Evolutionary conservation across 495 filamentous ascomycete species (phyloP), one percentile per base, ranked within the genome.

Genomic region (Sabuloglossum arenarium): DNA sequence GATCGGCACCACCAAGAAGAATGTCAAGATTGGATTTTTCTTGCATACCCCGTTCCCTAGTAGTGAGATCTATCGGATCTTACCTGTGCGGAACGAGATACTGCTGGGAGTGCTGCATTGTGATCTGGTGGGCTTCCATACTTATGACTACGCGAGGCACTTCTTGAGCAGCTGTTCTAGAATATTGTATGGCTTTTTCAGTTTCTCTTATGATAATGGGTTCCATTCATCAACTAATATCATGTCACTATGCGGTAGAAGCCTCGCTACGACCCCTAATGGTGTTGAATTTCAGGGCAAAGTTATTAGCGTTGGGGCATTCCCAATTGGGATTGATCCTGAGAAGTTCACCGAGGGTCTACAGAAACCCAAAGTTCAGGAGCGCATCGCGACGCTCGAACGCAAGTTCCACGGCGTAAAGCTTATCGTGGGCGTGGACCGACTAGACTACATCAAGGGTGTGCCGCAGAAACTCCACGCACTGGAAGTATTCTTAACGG

Each of bases 371-470:
- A 80, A 78, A 37, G 86, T 97, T 0, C 77, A 84, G 64, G 77
- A 82, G 51, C 83, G 89, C 16, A 94, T 95, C 54, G 74, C 78
- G 0, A 70, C 79, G 0, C 72, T 97, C 8, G 76, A 85, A 61
- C 80, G 82, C 56, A 84, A 83, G 61, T 97, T 94, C 61, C 80
- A 86, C 59, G 87, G 84, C 46, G 79, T 86, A 50, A 90, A 89
- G 68, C 71, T 97, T 29, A 93, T 97, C 57, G 81, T 97, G 19
- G 90, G 90, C 37, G 87, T 97, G 23, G 90, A 97, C 62, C 77
- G 90, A 39, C 73, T 97, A 45, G 90, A 97, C 64, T 90, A 95
- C 63, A 93, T 94, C 75, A 97, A 97, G 63, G 90, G 89, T 30
- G 80, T 97, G n/a, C 84, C 86, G 0, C 87, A 94, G 67, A 97